These are phyloP conservation scores for Ophiostoma tasmaniense DNA, from an alignment of 2,329 filamentous ascomycete genomes.

Conservation along the genomic window DNA sequence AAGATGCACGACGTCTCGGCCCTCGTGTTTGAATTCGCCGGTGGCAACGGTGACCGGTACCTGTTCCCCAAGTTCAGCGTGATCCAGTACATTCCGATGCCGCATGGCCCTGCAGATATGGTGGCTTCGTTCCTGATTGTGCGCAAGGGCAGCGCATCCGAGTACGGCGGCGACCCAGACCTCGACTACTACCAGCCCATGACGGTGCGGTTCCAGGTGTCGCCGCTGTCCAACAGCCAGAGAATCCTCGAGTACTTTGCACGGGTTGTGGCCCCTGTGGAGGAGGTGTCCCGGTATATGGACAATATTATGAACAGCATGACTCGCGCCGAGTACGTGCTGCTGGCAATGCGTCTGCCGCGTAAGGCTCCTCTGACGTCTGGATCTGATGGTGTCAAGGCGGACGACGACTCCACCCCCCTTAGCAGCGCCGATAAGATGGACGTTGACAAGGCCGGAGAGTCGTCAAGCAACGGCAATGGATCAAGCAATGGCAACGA, in stretches of 20 bases:
- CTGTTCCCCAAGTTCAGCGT: conserved; percentile 73
- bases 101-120: conserved; percentile 46
- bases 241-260: conserved; percentile 53
- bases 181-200: conserved; percentile 72
- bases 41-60: conserved; percentile 64
- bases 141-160: conserved; percentile 59
- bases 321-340: conserved; percentile 58
- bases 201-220: conserved; percentile 45
- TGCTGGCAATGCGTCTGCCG: conserved; percentile 59
- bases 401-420: background rate
- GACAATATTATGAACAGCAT: conserved; percentile 61
- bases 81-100: conserved; percentile 52
- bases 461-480: background rate
- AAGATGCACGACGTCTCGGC: conserved; percentile 56
- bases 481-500: conserved; percentile 2
- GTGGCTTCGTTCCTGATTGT: conserved; percentile 72
- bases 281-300: conserved; percentile 60
- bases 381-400: background rate
- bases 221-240: conserved; percentile 29
- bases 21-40: conserved; percentile 60
- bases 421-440: background rate
- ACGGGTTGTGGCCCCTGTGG: conserved; percentile 52
- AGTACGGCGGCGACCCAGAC: conserved; percentile 53
- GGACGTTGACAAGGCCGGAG: conserved; percentile 24
- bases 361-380: conserved; percentile 27